Conservation (phyloP, 2,329 filamentous ascomycete species). For the Escovopsis weberi region DNA sequence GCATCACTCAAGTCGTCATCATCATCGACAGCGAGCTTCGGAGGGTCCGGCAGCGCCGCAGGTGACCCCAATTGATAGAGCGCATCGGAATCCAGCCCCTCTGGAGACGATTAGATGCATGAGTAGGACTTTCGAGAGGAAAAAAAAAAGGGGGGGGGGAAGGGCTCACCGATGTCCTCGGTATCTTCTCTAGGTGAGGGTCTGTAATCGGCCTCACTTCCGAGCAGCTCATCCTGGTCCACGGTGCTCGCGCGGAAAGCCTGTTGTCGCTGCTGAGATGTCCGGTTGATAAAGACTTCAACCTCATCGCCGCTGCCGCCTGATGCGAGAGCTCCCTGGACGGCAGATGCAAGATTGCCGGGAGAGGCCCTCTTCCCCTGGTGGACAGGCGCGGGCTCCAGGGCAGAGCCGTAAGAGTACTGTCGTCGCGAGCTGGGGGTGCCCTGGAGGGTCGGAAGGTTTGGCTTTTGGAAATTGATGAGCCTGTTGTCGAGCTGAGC, state of each 20-base stretch:
- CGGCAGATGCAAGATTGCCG: constrained; percentile 1
- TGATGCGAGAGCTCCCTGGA: constrained; percentile 1
- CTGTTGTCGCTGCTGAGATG: neutral
- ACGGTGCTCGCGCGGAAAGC: neutral
- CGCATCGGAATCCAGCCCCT: neutral
- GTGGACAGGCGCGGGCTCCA: constrained; percentile 16
- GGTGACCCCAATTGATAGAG: neutral
- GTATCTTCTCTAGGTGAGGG: neutral
- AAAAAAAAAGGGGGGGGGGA: neutral
- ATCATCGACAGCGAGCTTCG: constrained; percentile 1
- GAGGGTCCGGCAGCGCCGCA: neutral
- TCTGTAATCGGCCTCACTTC: neutral
- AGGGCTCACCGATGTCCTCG: neutral
- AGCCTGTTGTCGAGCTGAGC: neutral
- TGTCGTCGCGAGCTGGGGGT: constrained; percentile 23
- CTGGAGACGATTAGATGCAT: neutral
- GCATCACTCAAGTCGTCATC: constrained; percentile 17
- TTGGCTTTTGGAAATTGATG: constrained; percentile 11
- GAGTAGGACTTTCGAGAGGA: too few species aligned
- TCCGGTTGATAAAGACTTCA: neutral
- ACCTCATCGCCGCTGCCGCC: constrained; percentile 1
- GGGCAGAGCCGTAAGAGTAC: constrained; percentile 24
- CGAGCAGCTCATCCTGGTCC: constrained; percentile 12
- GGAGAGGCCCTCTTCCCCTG: constrained; percentile 2
- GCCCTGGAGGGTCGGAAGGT: constrained; percentile 13